Percentiles rank a stretch among this genome's conserved stretches.
Conservation (phyloP, 768 basidiomycete genomes). For the Hydnomerulius pinastri region DNA sequence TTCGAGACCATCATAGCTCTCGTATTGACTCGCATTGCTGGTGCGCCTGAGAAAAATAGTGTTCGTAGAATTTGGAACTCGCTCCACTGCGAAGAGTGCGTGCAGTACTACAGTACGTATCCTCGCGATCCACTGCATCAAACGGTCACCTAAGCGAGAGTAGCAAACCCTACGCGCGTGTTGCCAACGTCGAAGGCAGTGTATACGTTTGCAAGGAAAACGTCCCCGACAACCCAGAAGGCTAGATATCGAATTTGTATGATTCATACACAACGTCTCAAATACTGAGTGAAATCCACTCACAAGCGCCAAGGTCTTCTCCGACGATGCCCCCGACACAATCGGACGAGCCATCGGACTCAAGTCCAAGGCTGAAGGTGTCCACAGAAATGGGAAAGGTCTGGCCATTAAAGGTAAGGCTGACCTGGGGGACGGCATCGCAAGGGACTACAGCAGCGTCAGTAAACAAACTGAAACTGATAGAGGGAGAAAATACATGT, state of each 20-base stretch:
- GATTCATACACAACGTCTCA: neutral
- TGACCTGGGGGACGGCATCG: conserved; percentile 24
- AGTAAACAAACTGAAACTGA: neutral
- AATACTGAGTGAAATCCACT: neutral
- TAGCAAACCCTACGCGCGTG: conserved; percentile 38
- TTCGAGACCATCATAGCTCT: too few species aligned
- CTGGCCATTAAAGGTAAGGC: conserved; percentile 39
- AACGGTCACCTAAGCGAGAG: conserved; percentile 10
- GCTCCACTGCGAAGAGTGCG: too few species aligned
- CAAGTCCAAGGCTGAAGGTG: conserved; percentile 40
- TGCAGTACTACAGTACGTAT: too few species aligned
- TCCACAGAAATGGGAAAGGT: conserved; percentile 32
- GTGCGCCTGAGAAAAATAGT: too few species aligned
- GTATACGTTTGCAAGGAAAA: conserved; percentile 46
- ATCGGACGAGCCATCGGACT: conserved; percentile 18
- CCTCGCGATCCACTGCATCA: too few species aligned
- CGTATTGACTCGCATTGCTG: too few species aligned
- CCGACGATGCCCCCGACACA: conserved; percentile 35
- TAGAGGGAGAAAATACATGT: conserved; percentile 23
- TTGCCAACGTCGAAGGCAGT: conserved; percentile 41
- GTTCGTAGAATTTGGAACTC: too few species aligned
- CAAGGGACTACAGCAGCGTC: conserved; percentile 26
- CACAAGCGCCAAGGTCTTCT: conserved; percentile 3
- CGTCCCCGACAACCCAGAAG: conserved; percentile 36
- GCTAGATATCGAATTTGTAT: neutral